A percentile compares a stretch with the other conserved stretches of the same genome.
Conservation (phyloP, 257 asterid genomes). For the Leonotis leonurus region DNA sequence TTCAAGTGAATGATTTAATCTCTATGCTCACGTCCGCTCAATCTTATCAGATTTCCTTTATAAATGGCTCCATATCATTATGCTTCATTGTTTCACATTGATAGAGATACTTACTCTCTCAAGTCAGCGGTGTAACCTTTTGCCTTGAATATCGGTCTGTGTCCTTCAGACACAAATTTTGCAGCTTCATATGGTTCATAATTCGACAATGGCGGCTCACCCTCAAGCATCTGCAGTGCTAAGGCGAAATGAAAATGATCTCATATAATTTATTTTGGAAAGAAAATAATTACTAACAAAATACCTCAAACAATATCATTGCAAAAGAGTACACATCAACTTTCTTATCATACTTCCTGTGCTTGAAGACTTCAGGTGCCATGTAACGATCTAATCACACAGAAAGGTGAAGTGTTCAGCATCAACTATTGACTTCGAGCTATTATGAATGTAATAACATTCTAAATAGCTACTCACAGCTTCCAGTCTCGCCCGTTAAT, state of each 20-base stretch:
- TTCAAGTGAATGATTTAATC: too few relatives aligned
- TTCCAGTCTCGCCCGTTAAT: conserved; percentile 98
- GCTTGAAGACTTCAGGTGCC: conserved; percentile 99
- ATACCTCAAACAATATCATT: conserved; percentile 93
- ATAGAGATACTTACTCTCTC: conserved; percentile 67
- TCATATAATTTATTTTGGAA: too few relatives aligned
- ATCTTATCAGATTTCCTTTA: too few relatives aligned
- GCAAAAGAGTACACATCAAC: conserved; percentile 97
- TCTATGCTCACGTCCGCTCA: not conserved
- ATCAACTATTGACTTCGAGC: not conserved
- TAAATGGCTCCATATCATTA: not conserved
- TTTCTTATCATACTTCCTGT: conserved; percentile 89
- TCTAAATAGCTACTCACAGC: conserved; percentile 62
- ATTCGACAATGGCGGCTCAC: conserved; percentile 78
- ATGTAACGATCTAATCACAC: conserved; percentile 71
- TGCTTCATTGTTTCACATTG: not conserved
- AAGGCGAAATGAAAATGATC: too few relatives aligned
- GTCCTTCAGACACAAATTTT: conserved; percentile 80
- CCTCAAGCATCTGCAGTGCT: conserved; percentile 84
- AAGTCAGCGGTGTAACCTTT: conserved; percentile 58
- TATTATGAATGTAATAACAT: not conserved
- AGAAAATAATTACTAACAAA: too few relatives aligned
- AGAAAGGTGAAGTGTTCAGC: conserved; percentile 3
- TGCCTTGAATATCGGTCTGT: conserved; percentile 68
- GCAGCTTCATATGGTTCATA: conserved; percentile 98